Base-by-base conservation (phyloP, 108 stramenopile genomes). In the Bacterosira constricta region DNA sequence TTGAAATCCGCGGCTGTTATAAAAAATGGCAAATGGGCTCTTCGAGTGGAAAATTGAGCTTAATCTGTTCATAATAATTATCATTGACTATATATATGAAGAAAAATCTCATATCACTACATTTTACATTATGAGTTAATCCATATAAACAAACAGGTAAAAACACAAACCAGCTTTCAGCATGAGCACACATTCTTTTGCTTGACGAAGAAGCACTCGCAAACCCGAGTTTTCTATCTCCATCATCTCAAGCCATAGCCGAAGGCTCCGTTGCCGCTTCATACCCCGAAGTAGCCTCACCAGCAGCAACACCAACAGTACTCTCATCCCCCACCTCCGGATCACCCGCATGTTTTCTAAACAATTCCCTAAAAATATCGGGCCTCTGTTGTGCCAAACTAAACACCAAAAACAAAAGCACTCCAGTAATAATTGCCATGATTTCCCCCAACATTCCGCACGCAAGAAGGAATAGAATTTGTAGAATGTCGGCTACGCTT, bases 1-100 rank as follows among this genome's bases (percentile, higher is more conserved):
- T 64, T 90, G 38, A 93, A 89, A 42, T 86, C 88, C 21, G 71
- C 89, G 21, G 92, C 92, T 35, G 61, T 41, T 9, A 41, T 89
- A 7, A 51, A 85, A 15, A 77, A 74, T 59, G 92, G 92, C 0
- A 61, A 66, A 20, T 93, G 92, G 92, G 39, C 51, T 3, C 35
- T 74, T 54, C 35, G 30, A 6, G 55, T 42, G 35, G 2, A 49
- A 34, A 13, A 49, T 47, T 49, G 31, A 46, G 1, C 27, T 15
- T 20, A 11, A 45, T 4, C 20, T 45, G 44, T 7, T 45, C 20
- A 7, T 47, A 20, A 47, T 20, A 49, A 8, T 47, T 49, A 3
- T 49, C 26, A 49, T 26, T 49, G 23, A 4, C 47, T 26, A 25
- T 25, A 2, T 10, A 18, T 49, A 49, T 20, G 2, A 49, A 23